Conservation (phyloP, 2,329 filamentous ascomycete species). For the Ophiostoma novo-ulmi region DNA sequence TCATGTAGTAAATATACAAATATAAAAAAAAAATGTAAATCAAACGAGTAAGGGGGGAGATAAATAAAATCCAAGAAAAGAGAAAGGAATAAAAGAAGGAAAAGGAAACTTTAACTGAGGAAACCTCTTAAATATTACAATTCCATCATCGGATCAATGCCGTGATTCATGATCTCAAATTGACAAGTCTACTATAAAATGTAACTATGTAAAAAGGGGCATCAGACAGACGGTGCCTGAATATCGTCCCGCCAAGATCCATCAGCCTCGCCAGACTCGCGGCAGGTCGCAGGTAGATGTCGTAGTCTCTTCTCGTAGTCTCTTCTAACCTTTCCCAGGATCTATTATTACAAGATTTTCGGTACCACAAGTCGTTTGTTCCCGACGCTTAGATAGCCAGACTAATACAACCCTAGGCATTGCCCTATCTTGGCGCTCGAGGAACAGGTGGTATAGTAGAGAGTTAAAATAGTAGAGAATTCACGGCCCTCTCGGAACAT, state of each 20-base stretch:
- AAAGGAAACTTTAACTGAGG: too few relatives aligned
- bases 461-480: not conserved
- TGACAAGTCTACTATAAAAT: too few relatives aligned
- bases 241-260: not conserved
- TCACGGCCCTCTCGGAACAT: not conserved
- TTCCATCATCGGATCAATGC: not conserved
- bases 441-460: not conserved
- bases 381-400: not conserved
- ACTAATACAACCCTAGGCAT: not conserved
- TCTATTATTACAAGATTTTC: not conserved
- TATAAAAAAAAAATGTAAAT: too few relatives aligned
- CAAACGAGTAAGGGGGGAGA: too few relatives aligned
- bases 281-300: too few relatives aligned
- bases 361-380: not conserved
- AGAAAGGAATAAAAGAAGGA: too few relatives aligned
- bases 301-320: not conserved
- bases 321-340: not conserved
- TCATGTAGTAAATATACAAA: not conserved
- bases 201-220: not conserved
- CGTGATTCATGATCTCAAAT: not conserved
- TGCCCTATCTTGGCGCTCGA: constrained; percentile 3
- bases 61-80: too few relatives aligned
- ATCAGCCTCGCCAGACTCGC: not conserved
- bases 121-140: too few relatives aligned
- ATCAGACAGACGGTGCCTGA: not conserved